phyloP scores from a whole-genome alignment of 306 rosid genomes.

The Trifolium fragiferum region DNA sequence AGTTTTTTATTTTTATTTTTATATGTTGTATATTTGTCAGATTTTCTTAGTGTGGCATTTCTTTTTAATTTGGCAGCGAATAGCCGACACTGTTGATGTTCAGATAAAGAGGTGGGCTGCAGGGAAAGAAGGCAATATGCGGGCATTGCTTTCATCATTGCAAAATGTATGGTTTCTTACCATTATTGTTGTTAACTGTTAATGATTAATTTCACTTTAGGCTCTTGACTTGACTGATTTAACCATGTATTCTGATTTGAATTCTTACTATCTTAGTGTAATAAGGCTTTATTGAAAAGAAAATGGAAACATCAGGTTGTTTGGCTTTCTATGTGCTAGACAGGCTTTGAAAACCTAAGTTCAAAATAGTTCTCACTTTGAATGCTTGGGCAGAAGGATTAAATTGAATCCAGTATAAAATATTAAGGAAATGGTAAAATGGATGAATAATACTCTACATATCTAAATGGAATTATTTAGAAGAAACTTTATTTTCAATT shows the following conservation, averaged over 20 bases:
- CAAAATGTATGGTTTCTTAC: slow-evolving; percentile 58
- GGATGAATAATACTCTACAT: not conserved
- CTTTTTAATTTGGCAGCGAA: slow-evolving; percentile 61
- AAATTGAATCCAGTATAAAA: slow-evolving; percentile 4
- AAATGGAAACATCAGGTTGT: slow-evolving; percentile 26
- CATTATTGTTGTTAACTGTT: slow-evolving; percentile 18
- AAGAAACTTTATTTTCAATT: slow-evolving; percentile 21
- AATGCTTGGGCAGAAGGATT: slow-evolving; percentile 17
- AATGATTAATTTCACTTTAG: slow-evolving; percentile 25
- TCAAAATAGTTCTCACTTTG: slow-evolving; percentile 10
- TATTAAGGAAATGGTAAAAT: slow-evolving; percentile 15
- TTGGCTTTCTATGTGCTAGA: slow-evolving; percentile 8
- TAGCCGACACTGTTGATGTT: slow-evolving; percentile 64
- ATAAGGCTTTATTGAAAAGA: slow-evolving; percentile 6
- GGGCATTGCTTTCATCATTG: slow-evolving; percentile 82
- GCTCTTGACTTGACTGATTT: slow-evolving; percentile 27
- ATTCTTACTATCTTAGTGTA: slow-evolving; percentile 21
- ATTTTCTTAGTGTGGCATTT: slow-evolving; percentile 27
- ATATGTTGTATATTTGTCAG: not conserved
- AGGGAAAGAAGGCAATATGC: slow-evolving; percentile 92
- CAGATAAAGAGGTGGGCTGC: slow-evolving; percentile 86
- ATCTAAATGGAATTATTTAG: slow-evolving; percentile 5
- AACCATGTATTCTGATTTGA: slow-evolving; percentile 19
- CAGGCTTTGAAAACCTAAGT: slow-evolving; percentile 1
- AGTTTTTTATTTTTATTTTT: slow-evolving; percentile 4